Conservation (phyloP, 1,139 yeast genomes). For the Pichia sp. region DNA sequence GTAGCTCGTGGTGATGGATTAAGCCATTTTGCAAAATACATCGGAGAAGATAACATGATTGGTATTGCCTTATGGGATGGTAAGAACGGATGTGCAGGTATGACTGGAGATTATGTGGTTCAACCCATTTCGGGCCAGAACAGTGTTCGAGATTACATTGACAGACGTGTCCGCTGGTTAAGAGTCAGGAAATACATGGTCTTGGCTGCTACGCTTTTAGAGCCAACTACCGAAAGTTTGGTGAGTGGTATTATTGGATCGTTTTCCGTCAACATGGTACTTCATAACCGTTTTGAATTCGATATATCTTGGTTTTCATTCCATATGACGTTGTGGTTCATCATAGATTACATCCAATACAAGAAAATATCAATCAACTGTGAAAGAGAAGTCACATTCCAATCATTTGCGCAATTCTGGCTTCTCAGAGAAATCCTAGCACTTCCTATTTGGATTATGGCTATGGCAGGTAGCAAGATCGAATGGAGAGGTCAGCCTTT, state of each 20-base stretch:
- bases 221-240: constrained; percentile 78
- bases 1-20: constrained; percentile 39
- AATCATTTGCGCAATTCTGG: constrained; percentile 41
- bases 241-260: constrained; percentile 64
- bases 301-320: constrained; percentile 25
- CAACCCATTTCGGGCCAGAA: constrained; percentile 62
- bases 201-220: constrained; percentile 70
- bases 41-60: constrained; percentile 92
- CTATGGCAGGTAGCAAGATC: constrained; percentile 70
- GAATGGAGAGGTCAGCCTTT: constrained; percentile 83
- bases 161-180: constrained; percentile 75
- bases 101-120: constrained; percentile 70
- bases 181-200: constrained; percentile 91
- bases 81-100: constrained; percentile 61
- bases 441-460: constrained; percentile 74
- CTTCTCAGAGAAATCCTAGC: constrained; percentile 63
- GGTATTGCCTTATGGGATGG: constrained; percentile 77
- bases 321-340: constrained; percentile 58
- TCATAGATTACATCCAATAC: constrained; percentile 53
- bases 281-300: constrained; percentile 16
- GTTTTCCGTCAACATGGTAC: constrained; percentile 45
- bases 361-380: background rate
- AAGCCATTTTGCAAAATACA: constrained; percentile 66
- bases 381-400: background rate
- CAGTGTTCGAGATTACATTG: constrained; percentile 46